Evolutionary conservation across 2,329 filamentous ascomycete genomes (phyloP).

Genomic region (Neopestalotiopsis sp.): DNA sequence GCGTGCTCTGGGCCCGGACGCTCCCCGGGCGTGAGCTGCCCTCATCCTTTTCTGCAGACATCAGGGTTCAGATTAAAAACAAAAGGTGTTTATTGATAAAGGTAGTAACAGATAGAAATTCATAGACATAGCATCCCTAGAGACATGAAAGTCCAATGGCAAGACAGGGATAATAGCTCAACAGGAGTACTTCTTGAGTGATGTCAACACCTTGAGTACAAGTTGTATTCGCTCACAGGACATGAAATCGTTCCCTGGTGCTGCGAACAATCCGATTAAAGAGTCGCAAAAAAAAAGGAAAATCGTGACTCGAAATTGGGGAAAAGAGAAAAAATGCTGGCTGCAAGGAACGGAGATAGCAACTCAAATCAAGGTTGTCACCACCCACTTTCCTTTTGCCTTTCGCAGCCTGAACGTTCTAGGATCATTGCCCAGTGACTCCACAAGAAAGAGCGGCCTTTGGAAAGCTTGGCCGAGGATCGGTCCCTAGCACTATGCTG

Average conservation of each 20-base stretch:
- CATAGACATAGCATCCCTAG: constrained; percentile 1
- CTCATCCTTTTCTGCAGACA: constrained; percentile 17
- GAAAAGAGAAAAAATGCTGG: not conserved
- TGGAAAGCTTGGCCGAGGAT: constrained; percentile 16
- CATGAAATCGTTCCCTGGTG: not conserved
- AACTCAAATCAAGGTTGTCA: not conserved
- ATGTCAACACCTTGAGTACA: not conserved
- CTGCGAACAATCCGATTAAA: not conserved
- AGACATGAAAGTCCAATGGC: not conserved
- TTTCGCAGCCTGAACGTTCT: constrained; percentile 5
- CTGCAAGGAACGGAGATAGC: not conserved
- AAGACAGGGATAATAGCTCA: not conserved
- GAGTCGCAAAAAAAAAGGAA: not conserved
- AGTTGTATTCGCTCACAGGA: not conserved
- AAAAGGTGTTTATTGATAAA: not conserved
- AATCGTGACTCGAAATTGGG: not conserved
- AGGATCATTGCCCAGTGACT: constrained; percentile 6
- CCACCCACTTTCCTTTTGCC: not conserved
- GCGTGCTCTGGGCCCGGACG: constrained; percentile 8
- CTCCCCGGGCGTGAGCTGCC: constrained; percentile 5
- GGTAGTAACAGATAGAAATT: not conserved
- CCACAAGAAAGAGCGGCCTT: constrained; percentile 5
- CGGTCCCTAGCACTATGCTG: constrained; percentile 7
- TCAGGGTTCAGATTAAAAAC: not conserved
- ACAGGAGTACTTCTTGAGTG: not conserved